Conservation (phyloP, 148 eudicot species). For the Pouteria glomerata region DNA sequence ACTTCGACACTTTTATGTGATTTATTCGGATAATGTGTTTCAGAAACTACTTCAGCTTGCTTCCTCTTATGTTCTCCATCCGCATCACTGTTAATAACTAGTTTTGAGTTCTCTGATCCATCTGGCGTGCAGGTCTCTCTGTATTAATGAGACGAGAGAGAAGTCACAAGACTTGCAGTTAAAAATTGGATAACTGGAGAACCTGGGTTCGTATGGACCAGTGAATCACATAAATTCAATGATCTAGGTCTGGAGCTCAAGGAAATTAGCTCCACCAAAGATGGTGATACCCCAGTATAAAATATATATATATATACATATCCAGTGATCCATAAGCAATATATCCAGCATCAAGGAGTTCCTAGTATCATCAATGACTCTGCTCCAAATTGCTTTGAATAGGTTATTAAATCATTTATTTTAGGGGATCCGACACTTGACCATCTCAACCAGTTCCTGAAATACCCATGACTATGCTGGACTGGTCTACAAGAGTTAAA, state of each 20-base stretch:
- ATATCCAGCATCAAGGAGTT: background rate
- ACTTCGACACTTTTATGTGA: constrained; percentile 29
- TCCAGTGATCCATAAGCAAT: background rate
- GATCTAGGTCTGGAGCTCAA: too few species aligned
- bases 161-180: background rate
- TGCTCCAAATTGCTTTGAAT: background rate
- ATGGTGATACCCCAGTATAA: too few species aligned
- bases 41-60: constrained; percentile 1
- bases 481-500: background rate
- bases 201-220: background rate
- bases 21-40: constrained; percentile 28
- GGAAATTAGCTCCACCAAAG: too few species aligned
- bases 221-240: background rate
- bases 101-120: constrained; percentile 19
- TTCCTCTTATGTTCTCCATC: constrained; percentile 8
- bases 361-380: background rate
- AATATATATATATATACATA: too few species aligned
- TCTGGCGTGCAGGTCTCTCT: constrained; percentile 31
- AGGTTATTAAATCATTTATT: background rate
- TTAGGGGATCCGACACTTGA: background rate
- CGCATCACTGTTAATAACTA: constrained; percentile 11
- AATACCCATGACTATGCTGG: background rate
- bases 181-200: background rate
- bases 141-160: constrained; percentile 7
- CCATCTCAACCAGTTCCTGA: background rate